phyloP scores from a whole-genome alignment of 2,329 filamentous ascomycete genomes.

The Fonsecaea multimorphosa region DNA sequence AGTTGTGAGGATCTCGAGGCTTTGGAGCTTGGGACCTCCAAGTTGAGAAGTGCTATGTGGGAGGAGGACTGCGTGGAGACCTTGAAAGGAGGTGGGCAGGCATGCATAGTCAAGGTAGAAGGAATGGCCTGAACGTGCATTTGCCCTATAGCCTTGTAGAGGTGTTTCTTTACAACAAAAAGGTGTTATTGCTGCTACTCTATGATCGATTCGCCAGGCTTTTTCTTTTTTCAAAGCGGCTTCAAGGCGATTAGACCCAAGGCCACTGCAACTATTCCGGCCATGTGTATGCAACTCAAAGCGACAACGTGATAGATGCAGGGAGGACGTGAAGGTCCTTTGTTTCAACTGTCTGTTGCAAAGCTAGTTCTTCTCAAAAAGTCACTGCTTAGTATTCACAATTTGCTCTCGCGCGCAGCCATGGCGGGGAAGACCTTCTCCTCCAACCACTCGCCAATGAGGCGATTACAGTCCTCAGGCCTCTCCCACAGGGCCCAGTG shows the following conservation, averaged over 20 bases:
- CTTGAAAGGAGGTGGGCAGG: neutral
- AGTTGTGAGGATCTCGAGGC: no score
- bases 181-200: no score
- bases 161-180: no score
- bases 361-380: no score
- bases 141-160: no score
- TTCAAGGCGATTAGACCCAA: neutral
- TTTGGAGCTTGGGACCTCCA: no score
- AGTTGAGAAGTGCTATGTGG: no score
- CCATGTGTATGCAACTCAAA: neutral
- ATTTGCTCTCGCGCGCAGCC: conserved; percentile 46
- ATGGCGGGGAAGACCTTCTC: conserved; percentile 57
- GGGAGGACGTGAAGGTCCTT: neutral
- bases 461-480: conserved; percentile 70
- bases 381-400: conserved; percentile 5
- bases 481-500: conserved; percentile 88
- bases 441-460: conserved; percentile 72
- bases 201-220: no score
- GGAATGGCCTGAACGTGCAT: no score
- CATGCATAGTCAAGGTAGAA: no score
- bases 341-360: no score
- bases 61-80: neutral
- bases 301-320: neutral
- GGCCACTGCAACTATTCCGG: no score
- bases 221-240: neutral